These are phyloP conservation scores for Amborella trichopoda DNA, from an alignment of 164 flowering plant genomes.

Conservation along the genomic window DNA sequence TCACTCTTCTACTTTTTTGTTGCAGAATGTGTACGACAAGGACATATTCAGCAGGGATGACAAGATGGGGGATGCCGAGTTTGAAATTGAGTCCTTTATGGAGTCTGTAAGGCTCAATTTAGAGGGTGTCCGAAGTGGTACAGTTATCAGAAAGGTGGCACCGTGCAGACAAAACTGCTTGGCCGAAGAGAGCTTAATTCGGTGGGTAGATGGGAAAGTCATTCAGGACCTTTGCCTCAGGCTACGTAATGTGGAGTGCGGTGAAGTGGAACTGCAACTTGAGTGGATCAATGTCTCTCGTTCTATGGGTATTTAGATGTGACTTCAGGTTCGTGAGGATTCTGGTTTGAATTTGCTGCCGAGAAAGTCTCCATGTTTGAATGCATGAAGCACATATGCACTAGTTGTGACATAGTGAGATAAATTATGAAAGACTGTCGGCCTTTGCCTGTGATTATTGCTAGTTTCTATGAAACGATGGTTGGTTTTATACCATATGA, in stretches of 20 bases:
- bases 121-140: conserved; percentile 33
- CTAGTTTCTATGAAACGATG: too few relatives aligned
- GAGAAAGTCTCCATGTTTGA: too few relatives aligned
- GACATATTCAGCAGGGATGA: conserved; percentile 60
- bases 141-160: conserved; percentile 27
- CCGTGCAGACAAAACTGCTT: conserved; percentile 55
- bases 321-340: too few relatives aligned
- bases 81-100: conserved; percentile 33
- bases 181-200: conserved; percentile 48
- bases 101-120: conserved; percentile 38
- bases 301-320: conserved; percentile 5
- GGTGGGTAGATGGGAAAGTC: conserved; percentile 35
- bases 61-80: conserved; percentile 74
- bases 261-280: conserved; percentile 65
- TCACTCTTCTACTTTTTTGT: neutral
- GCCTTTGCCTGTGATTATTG: too few relatives aligned
- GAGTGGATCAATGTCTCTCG: conserved; percentile 51
- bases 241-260: conserved; percentile 61
- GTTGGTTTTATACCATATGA: too few relatives aligned
- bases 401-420: too few relatives aligned
- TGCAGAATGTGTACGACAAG: conserved; percentile 58
- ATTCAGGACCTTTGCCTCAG: conserved; percentile 45
- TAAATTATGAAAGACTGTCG: too few relatives aligned
- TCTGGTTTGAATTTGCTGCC: too few relatives aligned
- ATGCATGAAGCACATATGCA: too few relatives aligned